Percentiles rank a stretch among this genome's conserved stretches.
These are phyloP conservation scores for Saprolegnia diclina DNA, from an alignment of 352 stramenopile species.

Conservation along the genomic window DNA sequence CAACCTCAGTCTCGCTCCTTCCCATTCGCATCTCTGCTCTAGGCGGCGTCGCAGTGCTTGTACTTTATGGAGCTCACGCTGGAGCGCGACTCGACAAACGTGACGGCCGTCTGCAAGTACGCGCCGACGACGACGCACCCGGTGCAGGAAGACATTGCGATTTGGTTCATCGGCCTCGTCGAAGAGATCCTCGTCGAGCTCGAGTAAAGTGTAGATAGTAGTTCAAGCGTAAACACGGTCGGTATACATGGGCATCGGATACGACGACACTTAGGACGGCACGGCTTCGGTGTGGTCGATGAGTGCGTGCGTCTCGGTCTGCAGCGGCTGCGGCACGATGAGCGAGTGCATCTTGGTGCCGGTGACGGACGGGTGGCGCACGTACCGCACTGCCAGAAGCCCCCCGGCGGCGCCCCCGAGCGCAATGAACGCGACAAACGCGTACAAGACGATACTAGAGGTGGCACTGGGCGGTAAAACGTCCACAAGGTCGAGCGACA, in stretches of 20 bases:
- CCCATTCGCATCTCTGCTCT: background rate
- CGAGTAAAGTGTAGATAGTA: slow-evolving; percentile 33
- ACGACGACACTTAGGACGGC: too few relatives aligned
- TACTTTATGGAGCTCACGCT: slow-evolving; percentile 81
- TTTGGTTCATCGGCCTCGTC: slow-evolving; percentile 81
- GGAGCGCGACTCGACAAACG: slow-evolving; percentile 41
- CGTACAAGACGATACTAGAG: slow-evolving; percentile 50
- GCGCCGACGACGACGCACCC: slow-evolving; percentile 43
- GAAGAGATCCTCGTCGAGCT: slow-evolving; percentile 67
- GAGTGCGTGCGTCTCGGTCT: slow-evolving; percentile 2
- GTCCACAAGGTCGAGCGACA: slow-evolving; percentile 37
- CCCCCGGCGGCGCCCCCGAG: slow-evolving; percentile 33
- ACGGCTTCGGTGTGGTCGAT: slow-evolving; percentile 8
- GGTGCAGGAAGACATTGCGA: slow-evolving; percentile 64
- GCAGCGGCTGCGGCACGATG: background rate
- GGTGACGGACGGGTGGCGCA: background rate
- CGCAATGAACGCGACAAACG: slow-evolving; percentile 52
- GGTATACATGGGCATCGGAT: too few relatives aligned
- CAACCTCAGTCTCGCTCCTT: background rate
- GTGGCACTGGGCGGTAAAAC: slow-evolving; percentile 40
- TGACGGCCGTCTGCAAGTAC: slow-evolving; percentile 69
- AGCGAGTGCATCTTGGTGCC: background rate
- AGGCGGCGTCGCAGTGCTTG: slow-evolving; percentile 70
- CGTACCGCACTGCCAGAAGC: slow-evolving; percentile 19
- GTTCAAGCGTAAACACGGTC: too few relatives aligned